Evolutionary conservation across 176 grass and related monocot species (phyloP), one percentile per base, ranked within the genome.

Genomic region (Poa annua): DNA sequence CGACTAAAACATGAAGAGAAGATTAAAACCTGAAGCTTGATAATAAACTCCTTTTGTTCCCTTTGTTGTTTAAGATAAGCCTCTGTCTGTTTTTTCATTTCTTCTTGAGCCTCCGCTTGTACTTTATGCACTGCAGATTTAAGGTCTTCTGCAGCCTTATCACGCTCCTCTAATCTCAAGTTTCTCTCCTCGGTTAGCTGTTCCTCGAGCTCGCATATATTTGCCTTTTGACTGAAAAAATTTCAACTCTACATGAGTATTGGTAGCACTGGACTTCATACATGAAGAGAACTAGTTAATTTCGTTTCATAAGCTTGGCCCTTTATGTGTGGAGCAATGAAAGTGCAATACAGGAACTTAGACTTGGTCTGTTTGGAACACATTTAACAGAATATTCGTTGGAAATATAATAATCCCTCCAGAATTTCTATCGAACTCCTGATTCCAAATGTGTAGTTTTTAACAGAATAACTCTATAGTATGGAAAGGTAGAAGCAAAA

Each of bases 21-120:
- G 87, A 49, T 55, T 70, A 81, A 74, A 64, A 84, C 92, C 96
- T 98, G 90, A 86, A 99, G 93, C 81, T 99, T 96, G 75, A 16
- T 88, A 76, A 94, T 94, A 84, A 99, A 88, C 92, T 99, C 97
- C 86, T 96, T 88, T 14, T 96, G 93, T 60, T 96, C 97, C 71
- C 56, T 87, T 66, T 94, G 97, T 80, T 99, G 88, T 84, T 86
- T 90, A 83, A 88, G 80, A 75, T 89, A 87, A 80, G 76, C 87
- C 53, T 94, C 90, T 3, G 74, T 62, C n/a, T 90, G 93, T 83
- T 44, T 86, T 44, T 96, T 96, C 47, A 85, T 94, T 90, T 99
- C 91, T 51, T 96, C 91, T 75, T 94, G 87, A 66, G 89, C 83
- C 75, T 94, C 91, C 21, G 67, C 74, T 71, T 96, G 89, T 47